Evolutionary conservation across 805 yeast genomes (phyloP), one percentile per base, ranked within the genome.

Genomic region (Starmerella roubikii): DNA sequence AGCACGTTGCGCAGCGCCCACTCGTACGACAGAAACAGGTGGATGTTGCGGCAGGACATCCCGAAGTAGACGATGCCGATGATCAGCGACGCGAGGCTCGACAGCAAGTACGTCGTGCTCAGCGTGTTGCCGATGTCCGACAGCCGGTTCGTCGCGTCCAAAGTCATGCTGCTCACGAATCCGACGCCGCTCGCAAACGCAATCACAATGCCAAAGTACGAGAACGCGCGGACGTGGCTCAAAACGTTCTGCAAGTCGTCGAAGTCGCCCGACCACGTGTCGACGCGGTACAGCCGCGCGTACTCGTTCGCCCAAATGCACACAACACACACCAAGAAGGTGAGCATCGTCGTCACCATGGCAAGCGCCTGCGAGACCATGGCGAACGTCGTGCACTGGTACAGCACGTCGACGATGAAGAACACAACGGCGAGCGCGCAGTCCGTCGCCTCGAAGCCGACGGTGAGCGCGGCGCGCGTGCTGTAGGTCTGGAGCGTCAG

Each of bases 161-260:
- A 36, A 3, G 46, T 34, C 12, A 48, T 25, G 6, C 51, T 46
- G 4, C 52, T 35, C 9, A 44, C 48, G 17, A 50, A 33, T 3
- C 58, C 58, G 11, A 52, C 39, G 22, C 54, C 55, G 6, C 49
- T 50, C 3, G 48, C 26, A 18, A 44, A 42, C 2, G 50, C 46
- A 4, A 52, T 30, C 13, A 53, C 35, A 31, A 52, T 22, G 7
- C 53, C 49, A 20, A 51, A 39, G 37, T 54, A 42, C 2, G 53
- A 45, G 36, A 47, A 52, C 11, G 49, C 39, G 11, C 36, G 31
- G n/a, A 33, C 25, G 26, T 37, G 38, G 13, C 33, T 27, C 29
- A 40, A 26, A 12, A 41, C 29, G 11, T 24, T 31, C 5, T 18
- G 16, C 13, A 33, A 20, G 18, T 18, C 20, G 9, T 30, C 34